phyloP scores from a whole-genome alignment of 1,284 basidiomycete genomes.

The Tremellales sp. region DNA sequence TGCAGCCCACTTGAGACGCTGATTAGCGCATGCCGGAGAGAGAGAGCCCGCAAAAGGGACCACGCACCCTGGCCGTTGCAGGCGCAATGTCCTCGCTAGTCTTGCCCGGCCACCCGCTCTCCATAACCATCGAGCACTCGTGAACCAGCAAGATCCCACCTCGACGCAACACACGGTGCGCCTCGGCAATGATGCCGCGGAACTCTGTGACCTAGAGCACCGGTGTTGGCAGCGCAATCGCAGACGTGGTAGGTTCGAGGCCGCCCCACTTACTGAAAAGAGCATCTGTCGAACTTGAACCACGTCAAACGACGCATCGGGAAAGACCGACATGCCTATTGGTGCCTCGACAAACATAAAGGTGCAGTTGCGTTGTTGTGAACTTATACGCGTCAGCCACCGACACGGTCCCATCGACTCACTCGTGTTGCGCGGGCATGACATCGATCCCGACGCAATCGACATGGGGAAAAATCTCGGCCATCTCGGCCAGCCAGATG shows the following conservation, averaged over 20 bases:
- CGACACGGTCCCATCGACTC: neutral
- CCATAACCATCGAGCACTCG: too few relatives aligned
- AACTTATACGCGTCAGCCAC: neutral
- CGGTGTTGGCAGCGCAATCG: too few relatives aligned
- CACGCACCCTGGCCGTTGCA: too few relatives aligned
- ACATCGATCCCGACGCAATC: constrained; percentile 25
- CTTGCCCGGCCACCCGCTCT: too few relatives aligned
- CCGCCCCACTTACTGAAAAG: constrained; percentile 12
- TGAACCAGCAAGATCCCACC: too few relatives aligned
- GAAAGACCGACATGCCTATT: constrained; percentile 5
- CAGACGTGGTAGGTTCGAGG: too few relatives aligned
- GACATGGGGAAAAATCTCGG: constrained; percentile 14
- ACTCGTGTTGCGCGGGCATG: constrained; percentile 15
- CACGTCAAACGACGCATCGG: constrained; percentile 15
- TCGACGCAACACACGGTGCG: neutral
- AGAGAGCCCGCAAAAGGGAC: too few relatives aligned
- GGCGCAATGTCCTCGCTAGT: too few relatives aligned
- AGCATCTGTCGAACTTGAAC: constrained; percentile 19
- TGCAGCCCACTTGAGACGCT: too few relatives aligned
- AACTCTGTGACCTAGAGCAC: too few relatives aligned
- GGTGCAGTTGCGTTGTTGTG: constrained; percentile 11
- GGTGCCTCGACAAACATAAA: constrained; percentile 15
- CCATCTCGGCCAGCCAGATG: constrained; percentile 18
- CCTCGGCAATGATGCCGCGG: too few relatives aligned
- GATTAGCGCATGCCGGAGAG: too few relatives aligned